These are phyloP conservation scores for Elaphomyces granulatus DNA, from an alignment of 495 filamentous ascomycete genomes.

Conservation along the genomic window DNA sequence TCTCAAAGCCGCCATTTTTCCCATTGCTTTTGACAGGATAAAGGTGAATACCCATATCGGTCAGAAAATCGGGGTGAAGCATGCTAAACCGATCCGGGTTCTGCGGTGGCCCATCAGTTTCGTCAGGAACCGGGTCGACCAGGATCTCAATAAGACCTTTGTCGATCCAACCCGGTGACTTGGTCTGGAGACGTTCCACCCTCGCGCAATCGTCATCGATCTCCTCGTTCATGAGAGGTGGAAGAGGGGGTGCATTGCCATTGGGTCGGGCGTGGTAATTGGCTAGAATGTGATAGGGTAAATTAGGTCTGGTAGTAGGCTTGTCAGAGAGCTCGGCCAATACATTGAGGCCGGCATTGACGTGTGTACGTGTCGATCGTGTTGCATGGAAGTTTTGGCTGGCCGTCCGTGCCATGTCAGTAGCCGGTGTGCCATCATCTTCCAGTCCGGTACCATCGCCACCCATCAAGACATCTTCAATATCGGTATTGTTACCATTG, in stretches of 20 bases:
- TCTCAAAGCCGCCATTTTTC: conserved; percentile 1
- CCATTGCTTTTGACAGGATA: conserved; percentile 12
- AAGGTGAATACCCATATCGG: conserved; percentile 23
- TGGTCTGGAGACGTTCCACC: conserved; percentile 33
- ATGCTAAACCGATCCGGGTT: conserved; percentile 25
- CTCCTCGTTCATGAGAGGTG: conserved; percentile 41
- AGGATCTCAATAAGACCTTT: conserved; percentile 23
- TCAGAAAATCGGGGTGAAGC: conserved; percentile 30
- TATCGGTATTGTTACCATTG: conserved; percentile 33
- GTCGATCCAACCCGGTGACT: conserved; percentile 27
- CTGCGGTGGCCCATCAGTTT: conserved; percentile 20
- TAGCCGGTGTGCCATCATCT: conserved; percentile 41
- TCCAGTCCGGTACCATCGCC: conserved; percentile 35
- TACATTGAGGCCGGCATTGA: conserved; percentile 41
- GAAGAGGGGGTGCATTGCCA: conserved; percentile 34
- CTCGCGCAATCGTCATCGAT: conserved; percentile 43
- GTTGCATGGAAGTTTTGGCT: conserved; percentile 54
- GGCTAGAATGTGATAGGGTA: conserved; percentile 44
- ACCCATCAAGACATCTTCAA: conserved; percentile 24
- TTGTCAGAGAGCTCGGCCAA: conserved; percentile 51
- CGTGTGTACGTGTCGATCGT: conserved; percentile 49
- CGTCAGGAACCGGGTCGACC: conserved; percentile 17
- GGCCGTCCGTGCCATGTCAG: conserved; percentile 55
- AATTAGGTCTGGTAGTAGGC: conserved; percentile 44
- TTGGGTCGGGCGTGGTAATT: conserved; percentile 34